These are phyloP conservation scores for Prinsepia uniflora DNA, from an alignment of 306 rosid genomes.

Conservation along the genomic window DNA sequence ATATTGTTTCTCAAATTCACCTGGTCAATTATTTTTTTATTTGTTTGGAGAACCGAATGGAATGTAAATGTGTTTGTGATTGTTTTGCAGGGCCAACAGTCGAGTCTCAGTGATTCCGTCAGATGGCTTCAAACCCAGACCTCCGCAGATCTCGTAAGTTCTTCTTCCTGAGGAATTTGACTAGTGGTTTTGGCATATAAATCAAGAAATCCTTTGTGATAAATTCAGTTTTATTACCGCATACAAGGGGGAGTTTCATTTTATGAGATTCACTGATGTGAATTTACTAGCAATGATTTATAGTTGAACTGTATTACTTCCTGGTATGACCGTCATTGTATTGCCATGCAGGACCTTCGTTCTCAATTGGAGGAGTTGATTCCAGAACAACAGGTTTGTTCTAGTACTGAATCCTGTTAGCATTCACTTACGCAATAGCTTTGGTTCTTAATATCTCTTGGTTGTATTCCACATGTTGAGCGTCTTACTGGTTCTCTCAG, in stretches of 20 bases:
- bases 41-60: neutral
- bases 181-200: neutral
- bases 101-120: conserved; percentile 62
- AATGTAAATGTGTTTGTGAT: neutral
- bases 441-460: neutral
- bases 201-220: neutral
- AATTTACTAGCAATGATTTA: neutral
- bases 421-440: neutral
- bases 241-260: too few relatives aligned
- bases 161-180: neutral
- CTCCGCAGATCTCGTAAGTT: conserved; percentile 57
- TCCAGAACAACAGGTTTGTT: conserved; percentile 86
- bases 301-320: neutral
- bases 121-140: conserved; percentile 81
- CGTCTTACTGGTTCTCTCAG: too few relatives aligned
- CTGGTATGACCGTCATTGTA: conserved; percentile 9
- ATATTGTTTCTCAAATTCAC: neutral
- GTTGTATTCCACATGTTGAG: neutral
- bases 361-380: conserved; percentile 78
- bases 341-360: conserved; percentile 66
- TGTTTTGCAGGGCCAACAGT: conserved; percentile 66
- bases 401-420: conserved; percentile 10
- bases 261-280: neutral
- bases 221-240: neutral
- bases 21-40: neutral